A percentile compares a stretch with the other conserved stretches of the same genome.
These are phyloP conservation scores for Leccinum subgranulosum DNA, from an alignment of 768 basidiomycete genomes.

Conservation along the genomic window DNA sequence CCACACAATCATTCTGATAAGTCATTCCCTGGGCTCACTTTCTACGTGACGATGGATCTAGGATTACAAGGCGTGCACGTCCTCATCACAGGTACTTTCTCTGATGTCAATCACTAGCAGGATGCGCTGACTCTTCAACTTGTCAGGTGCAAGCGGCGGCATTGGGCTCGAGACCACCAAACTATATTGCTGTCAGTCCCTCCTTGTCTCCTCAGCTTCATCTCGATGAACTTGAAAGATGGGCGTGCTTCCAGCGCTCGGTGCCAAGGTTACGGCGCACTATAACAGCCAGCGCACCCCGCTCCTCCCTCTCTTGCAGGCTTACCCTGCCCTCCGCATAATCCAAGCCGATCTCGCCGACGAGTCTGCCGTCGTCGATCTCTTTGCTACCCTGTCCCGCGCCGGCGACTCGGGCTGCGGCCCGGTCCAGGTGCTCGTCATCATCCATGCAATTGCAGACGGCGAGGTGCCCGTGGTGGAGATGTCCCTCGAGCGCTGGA, in stretches of 20 bases:
- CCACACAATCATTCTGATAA: neutral
- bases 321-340: slow-evolving; percentile 32
- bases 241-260: slow-evolving; percentile 42
- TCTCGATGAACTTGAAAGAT: neutral
- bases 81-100: slow-evolving; percentile 52
- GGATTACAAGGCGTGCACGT: slow-evolving; percentile 60
- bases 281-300: slow-evolving; percentile 51
- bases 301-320: slow-evolving; percentile 38
- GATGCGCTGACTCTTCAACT: neutral
- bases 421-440: slow-evolving; percentile 52
- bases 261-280: slow-evolving; percentile 66
- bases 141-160: slow-evolving; percentile 63
- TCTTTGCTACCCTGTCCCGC: slow-evolving; percentile 42
- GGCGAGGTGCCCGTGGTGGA: slow-evolving; percentile 45
- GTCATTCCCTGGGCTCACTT: neutral
- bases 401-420: slow-evolving; percentile 26
- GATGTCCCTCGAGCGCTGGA: slow-evolving; percentile 64
- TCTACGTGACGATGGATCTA: slow-evolving; percentile 43
- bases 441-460: slow-evolving; percentile 58
- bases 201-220: neutral
- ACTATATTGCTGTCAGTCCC: slow-evolving; percentile 48
- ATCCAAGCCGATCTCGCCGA: slow-evolving; percentile 53
- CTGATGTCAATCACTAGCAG: neutral
- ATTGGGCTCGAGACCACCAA: slow-evolving; percentile 61
- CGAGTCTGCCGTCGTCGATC: slow-evolving; percentile 46